Evolutionary conservation across 2,329 filamentous ascomycete genomes (phyloP).

Genomic region (Colletotrichum agaves): DNA sequence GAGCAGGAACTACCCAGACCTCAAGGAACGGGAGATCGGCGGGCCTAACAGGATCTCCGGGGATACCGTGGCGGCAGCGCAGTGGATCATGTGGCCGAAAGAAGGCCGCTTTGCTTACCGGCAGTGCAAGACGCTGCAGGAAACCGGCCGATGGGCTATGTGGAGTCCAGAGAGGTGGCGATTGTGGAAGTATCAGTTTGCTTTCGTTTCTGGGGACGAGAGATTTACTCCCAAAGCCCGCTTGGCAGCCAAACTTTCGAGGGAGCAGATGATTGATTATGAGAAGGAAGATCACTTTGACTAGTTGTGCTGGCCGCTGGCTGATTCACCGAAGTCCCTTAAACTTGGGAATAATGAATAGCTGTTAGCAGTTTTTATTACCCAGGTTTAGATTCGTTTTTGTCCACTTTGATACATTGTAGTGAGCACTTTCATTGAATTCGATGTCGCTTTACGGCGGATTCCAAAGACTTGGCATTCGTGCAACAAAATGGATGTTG

Average conservation of each 20-base stretch:
- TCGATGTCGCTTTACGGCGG: too few species aligned
- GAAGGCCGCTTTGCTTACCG: not conserved
- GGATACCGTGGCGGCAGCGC: not conserved
- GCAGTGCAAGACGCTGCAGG: not conserved
- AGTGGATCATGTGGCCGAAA: slow-evolving; percentile 1
- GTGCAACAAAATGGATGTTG: too few species aligned
- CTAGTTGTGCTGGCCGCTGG: too few species aligned
- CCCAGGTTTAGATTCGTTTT: too few species aligned
- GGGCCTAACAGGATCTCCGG: not conserved
- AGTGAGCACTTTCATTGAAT: too few species aligned
- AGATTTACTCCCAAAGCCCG: not conserved
- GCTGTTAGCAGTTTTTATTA: too few species aligned
- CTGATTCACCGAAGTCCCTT: too few species aligned
- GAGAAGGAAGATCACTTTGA: not conserved
- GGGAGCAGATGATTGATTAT: not conserved
- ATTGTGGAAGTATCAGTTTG: not conserved
- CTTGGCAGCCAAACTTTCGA: not conserved
- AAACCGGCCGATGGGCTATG: not conserved
- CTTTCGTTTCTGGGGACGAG: not conserved
- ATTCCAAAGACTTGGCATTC: too few species aligned
- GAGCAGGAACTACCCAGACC: not conserved
- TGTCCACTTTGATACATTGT: too few species aligned
- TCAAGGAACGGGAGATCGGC: not conserved
- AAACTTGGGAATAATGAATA: too few species aligned
- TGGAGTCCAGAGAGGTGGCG: not conserved